Evolutionary conservation across 345 rosid species (phyloP).

Genomic region (Eucalyptus coolabah): DNA sequence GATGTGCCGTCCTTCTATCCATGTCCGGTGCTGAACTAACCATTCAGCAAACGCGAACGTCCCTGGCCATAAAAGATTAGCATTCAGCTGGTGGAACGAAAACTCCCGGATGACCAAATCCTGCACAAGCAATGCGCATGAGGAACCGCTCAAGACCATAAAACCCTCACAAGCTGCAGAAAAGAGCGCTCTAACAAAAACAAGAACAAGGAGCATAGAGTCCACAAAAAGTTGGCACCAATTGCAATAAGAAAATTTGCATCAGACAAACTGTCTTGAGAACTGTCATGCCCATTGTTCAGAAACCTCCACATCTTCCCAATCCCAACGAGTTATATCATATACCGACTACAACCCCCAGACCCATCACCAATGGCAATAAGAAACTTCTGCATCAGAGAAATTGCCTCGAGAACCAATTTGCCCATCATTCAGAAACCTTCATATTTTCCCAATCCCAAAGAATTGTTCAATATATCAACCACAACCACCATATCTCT

Average conservation of each 20-base stretch:
- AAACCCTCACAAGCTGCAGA: not conserved
- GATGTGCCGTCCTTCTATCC: conserved; percentile 44
- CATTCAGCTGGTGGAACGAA: conserved; percentile 86
- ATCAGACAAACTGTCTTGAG: not conserved
- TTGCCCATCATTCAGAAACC: not conserved
- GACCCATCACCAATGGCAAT: not conserved
- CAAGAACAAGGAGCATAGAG: not conserved
- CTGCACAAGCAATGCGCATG: conserved; percentile 14
- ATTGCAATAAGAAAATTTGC: not conserved
- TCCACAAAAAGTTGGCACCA: not conserved
- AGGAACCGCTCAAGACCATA: not conserved
- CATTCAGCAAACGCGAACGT: conserved; percentile 87
- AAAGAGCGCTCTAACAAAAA: not conserved
- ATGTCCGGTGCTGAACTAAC: conserved; percentile 44
- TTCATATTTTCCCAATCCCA: not conserved
- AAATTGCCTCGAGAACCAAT: not conserved
- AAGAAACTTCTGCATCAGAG: not conserved
- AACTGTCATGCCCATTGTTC: not conserved
- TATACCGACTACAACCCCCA: not conserved
- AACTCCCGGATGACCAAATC: conserved; percentile 71
- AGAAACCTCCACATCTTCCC: not conserved
- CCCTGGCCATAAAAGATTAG: conserved; percentile 98
- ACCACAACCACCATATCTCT: not conserved
- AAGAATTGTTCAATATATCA: not conserved
- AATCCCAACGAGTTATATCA: not conserved